Evolutionary conservation across 495 filamentous ascomycete genomes (phyloP).

Genomic region (Xylaria acuta): DNA sequence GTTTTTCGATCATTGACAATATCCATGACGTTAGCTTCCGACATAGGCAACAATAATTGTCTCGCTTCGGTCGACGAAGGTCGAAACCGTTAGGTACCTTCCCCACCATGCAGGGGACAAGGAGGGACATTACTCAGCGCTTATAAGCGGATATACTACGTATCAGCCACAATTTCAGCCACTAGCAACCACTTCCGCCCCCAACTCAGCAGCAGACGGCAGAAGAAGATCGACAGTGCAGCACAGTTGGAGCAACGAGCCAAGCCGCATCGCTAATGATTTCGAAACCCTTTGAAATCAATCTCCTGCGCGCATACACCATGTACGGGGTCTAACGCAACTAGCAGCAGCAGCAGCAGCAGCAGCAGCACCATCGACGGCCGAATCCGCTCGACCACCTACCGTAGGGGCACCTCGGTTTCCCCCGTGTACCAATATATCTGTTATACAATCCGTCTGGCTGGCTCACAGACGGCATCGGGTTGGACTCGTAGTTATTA

Average conservation of each 20-base stretch:
- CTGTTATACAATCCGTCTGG: neutral
- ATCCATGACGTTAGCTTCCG: neutral
- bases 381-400: neutral
- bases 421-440: neutral
- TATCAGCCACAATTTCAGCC: slow-evolving; percentile 20
- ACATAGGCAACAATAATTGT: neutral
- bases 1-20: neutral
- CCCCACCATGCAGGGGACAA: neutral
- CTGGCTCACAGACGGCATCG: neutral
- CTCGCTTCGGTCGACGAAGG: neutral
- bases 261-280: slow-evolving; percentile 15
- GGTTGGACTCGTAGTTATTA: neutral
- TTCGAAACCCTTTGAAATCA: slow-evolving; percentile 21
- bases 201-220: neutral
- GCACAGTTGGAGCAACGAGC: neutral
- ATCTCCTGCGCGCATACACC: slow-evolving; percentile 11
- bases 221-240: too few species aligned
- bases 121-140: slow-evolving; percentile 21
- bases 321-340: neutral
- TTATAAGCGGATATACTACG: neutral
- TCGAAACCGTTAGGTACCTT: neutral
- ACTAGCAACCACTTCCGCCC: neutral
- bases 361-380: neutral
- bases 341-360: neutral
- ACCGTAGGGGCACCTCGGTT: neutral